phyloP scores from a whole-genome alignment of 2,329 filamentous ascomycete species.

The Exutisphaerella laricina region DNA sequence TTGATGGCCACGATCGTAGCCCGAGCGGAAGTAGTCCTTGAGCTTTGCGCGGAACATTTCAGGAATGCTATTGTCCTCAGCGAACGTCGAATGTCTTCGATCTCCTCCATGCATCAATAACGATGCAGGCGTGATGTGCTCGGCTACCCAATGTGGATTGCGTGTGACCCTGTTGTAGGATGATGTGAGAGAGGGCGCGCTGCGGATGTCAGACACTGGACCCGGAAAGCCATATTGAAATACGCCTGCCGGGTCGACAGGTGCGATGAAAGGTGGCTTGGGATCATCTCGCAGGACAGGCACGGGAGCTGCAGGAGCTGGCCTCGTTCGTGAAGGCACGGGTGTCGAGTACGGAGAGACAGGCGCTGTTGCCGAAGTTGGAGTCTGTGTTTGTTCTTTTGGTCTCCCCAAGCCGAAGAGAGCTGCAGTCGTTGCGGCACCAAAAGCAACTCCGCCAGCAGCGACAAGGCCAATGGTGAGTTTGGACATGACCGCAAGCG shows the following conservation, averaged over 20 bases:
- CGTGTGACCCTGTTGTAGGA: constrained; percentile 84
- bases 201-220: constrained; percentile 75
- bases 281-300: constrained; percentile 23
- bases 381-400: constrained; percentile 24
- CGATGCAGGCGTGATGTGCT: constrained; percentile 91
- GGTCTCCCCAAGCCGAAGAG: constrained; percentile 37
- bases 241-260: constrained; percentile 47
- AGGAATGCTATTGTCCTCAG: constrained; percentile 75
- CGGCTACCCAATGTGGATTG: constrained; percentile 86
- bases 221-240: constrained; percentile 74
- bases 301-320: constrained; percentile 25
- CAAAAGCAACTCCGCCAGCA: constrained; percentile 44
- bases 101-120: constrained; percentile 70
- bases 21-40: constrained; percentile 89
- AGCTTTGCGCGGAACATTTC: constrained; percentile 82
- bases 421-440: constrained; percentile 46
- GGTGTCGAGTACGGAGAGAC: constrained; percentile 34
- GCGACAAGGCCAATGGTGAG: constrained; percentile 47
- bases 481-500: constrained; percentile 42
- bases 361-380: constrained; percentile 27
- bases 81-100: constrained; percentile 74
- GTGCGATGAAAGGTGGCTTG: constrained; percentile 23
- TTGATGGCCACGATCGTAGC: constrained; percentile 95
- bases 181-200: constrained; percentile 70
- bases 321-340: constrained; percentile 22